Base-by-base conservation (phyloP, 2,329 filamentous ascomycete species). In the Exophiala lecanii-corni region DNA sequence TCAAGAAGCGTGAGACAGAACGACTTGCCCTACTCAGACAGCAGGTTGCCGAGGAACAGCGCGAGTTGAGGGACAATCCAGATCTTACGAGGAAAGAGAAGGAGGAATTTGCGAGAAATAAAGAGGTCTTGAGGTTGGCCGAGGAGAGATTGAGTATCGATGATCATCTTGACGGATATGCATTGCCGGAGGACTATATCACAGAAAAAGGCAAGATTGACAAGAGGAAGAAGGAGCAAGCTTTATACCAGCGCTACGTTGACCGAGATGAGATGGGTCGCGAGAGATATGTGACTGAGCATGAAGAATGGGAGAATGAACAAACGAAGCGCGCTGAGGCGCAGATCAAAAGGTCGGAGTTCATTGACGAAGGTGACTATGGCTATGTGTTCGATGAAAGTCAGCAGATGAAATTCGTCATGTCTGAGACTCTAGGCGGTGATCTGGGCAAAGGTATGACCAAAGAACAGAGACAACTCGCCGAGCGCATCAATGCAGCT, bases 221-320 rank as follows among this genome's bases (percentile, higher is more conserved):
- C 60, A 76, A 76, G 55, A 89, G 85, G 62, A 85, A 86, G 61
- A 97, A 97, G 62, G 80, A 92, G 51, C 86, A 94, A 17, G 87
- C 86, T 0, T 74, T 98, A 9, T 95, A 94, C 67, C 89, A 88
- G 62, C 80, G 89, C 38, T 91, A 95, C 55, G 82, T 95, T 3
- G 89, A 96, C 50, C 78, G 79, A 47, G 89, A 94, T 56, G 86
- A 94, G 57, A 83, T 83, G 56, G 89, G 89, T 3, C 82, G 92
- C 52, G 91, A 96, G 62, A 84, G 83, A 56, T 94, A 88, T 56
- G 79, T 95, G 45, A 95, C 89, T 0, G 92, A 98, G 62, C 86
- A 95, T 51, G 89, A 98, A 50, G 86, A 95, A 59, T 98, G 91
- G 91, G 92, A 98, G 62, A 72, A 80, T 45, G 91, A 97, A 60